Percentiles rank a stretch among this genome's conserved stretches.
Conservation (phyloP, 139 green algal genomes). For the Ettlia oleoabundans region DNA sequence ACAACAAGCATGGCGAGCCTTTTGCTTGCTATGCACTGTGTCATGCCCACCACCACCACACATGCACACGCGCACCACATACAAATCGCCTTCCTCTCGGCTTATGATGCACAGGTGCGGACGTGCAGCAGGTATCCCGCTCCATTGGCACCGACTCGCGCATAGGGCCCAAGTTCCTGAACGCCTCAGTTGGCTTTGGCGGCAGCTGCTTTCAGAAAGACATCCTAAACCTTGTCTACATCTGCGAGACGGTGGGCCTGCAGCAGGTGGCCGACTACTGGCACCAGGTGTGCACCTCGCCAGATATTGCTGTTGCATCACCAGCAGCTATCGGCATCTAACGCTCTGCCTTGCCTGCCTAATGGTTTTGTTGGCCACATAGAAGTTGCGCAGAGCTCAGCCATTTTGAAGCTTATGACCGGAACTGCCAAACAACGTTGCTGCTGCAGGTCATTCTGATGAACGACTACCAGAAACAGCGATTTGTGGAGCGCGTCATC, state of each 20-base stretch:
- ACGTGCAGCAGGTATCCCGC: conserved; percentile 91
- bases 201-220: conserved; percentile 99
- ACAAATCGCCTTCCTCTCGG: too few species aligned
- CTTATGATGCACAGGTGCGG: too few species aligned
- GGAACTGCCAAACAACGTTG: neutral
- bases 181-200: conserved; percentile 97
- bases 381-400: too few species aligned
- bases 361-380: neutral
- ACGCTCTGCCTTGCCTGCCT: too few species aligned
- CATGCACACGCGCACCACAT: too few species aligned
- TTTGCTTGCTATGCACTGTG: too few species aligned
- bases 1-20: too few species aligned
- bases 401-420: too few species aligned
- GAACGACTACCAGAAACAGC: conserved; percentile 99
- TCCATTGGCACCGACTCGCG: conserved; percentile 95
- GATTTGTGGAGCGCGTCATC: conserved; percentile 96
- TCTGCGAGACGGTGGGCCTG: conserved; percentile 94
- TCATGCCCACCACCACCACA: too few species aligned
- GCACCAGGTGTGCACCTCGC: conserved; percentile 64
- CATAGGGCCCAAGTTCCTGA: conserved; percentile 98
- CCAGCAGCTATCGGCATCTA: too few species aligned
- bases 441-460: conserved; percentile 83
- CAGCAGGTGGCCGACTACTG: conserved; percentile 97
- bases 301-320: too few species aligned
- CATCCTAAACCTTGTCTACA: conserved; percentile 97